Conservation (phyloP, 495 filamentous ascomycete genomes). For the Terfezia boudieri region DNA sequence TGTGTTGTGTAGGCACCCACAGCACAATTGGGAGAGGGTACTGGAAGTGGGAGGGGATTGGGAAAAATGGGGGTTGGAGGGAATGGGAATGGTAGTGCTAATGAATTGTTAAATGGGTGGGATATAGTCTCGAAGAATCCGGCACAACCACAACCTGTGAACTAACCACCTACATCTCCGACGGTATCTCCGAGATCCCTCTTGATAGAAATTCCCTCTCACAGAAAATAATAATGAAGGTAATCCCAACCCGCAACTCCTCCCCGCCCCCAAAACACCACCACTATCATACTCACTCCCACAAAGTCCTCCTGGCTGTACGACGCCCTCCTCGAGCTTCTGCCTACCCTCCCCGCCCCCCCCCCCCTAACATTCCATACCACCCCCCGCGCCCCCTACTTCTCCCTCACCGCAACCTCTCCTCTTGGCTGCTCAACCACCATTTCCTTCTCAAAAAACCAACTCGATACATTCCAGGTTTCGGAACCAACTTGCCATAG, state of each 20-base stretch:
- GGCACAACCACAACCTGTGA: constrained; percentile 83
- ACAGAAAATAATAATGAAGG: constrained; percentile 78
- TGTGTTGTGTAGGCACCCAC: constrained; percentile 6
- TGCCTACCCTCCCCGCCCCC: constrained; percentile 38
- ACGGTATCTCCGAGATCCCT: constrained; percentile 49
- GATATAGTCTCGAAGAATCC: constrained; percentile 48
- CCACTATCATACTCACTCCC: constrained; percentile 6
- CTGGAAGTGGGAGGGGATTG: too few species aligned
- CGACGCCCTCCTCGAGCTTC: constrained; percentile 64
- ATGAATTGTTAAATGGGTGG: too few species aligned
- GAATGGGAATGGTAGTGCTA: too few species aligned
- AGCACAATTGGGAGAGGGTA: too few species aligned
- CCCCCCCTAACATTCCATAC: constrained; percentile 38
- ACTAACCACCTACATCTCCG: constrained; percentile 68
- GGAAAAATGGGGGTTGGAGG: too few species aligned
- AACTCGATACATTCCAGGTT: constrained; percentile 59
- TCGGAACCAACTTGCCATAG: constrained; percentile 29
- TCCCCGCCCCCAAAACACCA: constrained; percentile 1
- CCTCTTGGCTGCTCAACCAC: constrained; percentile 59
- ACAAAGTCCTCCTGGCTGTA: constrained; percentile 49
- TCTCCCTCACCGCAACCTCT: constrained; percentile 41
- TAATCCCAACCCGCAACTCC: neutral
- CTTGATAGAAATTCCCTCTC: constrained; percentile 54
- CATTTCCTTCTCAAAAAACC: constrained; percentile 53
- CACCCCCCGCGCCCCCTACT: constrained; percentile 40